Percentiles rank a stretch among this genome's conserved stretches.
Evolutionary conservation across 257 asterid species (phyloP).

Genomic region (Primulina huaijiensis): DNA sequence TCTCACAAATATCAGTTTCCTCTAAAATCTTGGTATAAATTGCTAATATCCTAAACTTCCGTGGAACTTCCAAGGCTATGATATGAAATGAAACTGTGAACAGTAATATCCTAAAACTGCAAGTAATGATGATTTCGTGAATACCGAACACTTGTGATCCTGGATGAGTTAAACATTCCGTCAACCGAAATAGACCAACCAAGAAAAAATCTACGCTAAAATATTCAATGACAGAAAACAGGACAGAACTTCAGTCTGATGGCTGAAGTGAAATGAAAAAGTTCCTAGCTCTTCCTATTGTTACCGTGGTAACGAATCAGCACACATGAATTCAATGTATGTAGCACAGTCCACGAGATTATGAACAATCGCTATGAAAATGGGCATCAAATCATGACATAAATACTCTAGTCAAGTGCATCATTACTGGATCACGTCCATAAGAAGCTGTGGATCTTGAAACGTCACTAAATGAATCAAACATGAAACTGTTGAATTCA

Average conservation of each 20-base stretch:
- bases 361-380: neutral
- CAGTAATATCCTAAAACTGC: neutral
- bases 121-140: neutral
- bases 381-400: neutral
- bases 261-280: neutral
- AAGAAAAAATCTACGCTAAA: neutral
- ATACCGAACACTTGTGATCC: neutral
- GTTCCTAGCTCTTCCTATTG: neutral
- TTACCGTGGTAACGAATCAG: neutral
- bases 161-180: neutral
- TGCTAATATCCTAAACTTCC: neutral
- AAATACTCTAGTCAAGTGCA: too few species aligned
- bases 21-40: neutral
- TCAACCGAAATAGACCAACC: neutral
- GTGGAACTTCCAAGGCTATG: neutral
- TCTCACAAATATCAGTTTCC: neutral
- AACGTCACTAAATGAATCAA: neutral
- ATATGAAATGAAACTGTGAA: too few species aligned
- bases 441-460: neutral
- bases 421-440: too few species aligned
- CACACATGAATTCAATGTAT: neutral
- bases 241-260: neutral
- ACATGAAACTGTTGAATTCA: neutral
- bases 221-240: neutral
- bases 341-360: neutral